Base-by-base conservation (phyloP, 495 filamentous ascomycete genomes). In the Podospora appendiculata region DNA sequence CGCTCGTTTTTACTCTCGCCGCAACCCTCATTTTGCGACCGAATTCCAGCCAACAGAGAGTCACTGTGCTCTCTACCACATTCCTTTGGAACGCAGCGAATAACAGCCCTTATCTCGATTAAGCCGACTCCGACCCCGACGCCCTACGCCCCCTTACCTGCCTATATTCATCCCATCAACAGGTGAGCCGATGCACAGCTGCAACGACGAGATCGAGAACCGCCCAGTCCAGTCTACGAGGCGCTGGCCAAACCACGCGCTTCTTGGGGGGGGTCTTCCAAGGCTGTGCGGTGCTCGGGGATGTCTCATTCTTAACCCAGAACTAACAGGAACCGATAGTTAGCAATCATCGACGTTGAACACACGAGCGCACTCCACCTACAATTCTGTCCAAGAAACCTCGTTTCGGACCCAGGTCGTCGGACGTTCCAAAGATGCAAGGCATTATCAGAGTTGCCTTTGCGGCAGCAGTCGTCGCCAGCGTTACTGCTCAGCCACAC, bases 41-140 rank as follows among this genome's bases (percentile, higher is more conserved):
- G 45, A 43, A 43, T 64, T 71, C 66, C 64, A 65, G 64, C 71
- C 74, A 77, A 76, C 69, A 73, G 75, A 79, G 75, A 74, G 72
- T 68, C 58, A 54, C 34, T 52, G 35, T 25, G 49, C 73, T 78
- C 76, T 79, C 78, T 74, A 73, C 66, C 72, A 81, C 78, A 76
- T 75, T 81, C 78, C 53, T 81, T 81, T 79, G 74, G 77, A 75
- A 75, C 62, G 52, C 50, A 57, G 45, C 48, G 47, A 64, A 58
- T 18, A 49, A 58, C 49, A 58, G 39, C 14, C 49, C 13, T 45
- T 52, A 52, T 35, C 44, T 45, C 47, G 33, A 35, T 45, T 38
- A 36, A 33, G 16, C 25, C 25, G 25, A 25, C 25, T 25, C 25
- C 25, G 25, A 25, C 25, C 5, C 25, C 25, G 25, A 25, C 25